phyloP scores from a whole-genome alignment of 768 basidiomycete species.

The Suillus placidus region DNA sequence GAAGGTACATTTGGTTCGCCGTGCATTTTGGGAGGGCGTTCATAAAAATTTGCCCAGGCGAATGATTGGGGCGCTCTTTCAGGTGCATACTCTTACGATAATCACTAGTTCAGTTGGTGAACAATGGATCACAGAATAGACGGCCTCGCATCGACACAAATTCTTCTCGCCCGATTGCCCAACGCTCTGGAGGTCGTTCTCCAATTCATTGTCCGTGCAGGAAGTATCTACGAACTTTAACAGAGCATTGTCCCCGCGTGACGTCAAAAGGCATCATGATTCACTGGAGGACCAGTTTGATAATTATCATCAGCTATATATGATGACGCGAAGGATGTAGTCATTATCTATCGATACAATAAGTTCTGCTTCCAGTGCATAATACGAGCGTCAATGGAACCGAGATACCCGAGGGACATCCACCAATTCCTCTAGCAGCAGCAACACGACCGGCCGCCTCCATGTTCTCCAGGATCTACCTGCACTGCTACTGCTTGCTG shows the following conservation, averaged over 20 bases:
- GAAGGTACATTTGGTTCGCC: constrained; percentile 42
- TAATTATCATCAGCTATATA: no score
- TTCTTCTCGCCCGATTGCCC: no score
- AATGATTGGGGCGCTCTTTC: constrained; percentile 69
- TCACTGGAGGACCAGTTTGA: no score
- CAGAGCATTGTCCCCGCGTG: no score
- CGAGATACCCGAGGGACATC: neutral
- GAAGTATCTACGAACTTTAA: no score
- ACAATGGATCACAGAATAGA: constrained; percentile 40
- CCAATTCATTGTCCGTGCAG: no score
- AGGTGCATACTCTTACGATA: constrained; percentile 39
- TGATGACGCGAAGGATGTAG: no score
- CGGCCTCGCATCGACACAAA: constrained; percentile 49
- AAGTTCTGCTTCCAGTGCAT: neutral
- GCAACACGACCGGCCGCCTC: neutral
- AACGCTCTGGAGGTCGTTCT: no score
- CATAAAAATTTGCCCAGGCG: constrained; percentile 40
- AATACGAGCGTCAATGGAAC: no score
- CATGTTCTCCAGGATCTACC: neutral
- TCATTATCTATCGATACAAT: neutral
- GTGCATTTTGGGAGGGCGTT: neutral
- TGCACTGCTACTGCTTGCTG: neutral
- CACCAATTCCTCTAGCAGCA: neutral
- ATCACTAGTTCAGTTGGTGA: neutral
- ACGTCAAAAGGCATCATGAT: neutral